Evolutionary conservation across 257 asterid genomes (phyloP), one percentile per base, ranked within the genome.

Genomic region (Cynanchum wilfordii): DNA sequence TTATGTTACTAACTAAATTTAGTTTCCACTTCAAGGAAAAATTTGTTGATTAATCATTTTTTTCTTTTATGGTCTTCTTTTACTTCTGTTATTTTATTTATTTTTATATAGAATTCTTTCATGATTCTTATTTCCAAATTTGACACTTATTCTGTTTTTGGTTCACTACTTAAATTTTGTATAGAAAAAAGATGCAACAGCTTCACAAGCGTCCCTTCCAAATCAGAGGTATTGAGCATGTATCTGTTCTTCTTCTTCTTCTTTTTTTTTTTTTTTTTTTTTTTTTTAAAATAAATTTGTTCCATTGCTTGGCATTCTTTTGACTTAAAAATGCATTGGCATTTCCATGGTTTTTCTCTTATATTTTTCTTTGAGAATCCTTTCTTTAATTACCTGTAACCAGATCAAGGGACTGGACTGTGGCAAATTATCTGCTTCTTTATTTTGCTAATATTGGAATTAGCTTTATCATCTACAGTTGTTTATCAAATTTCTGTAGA

Each of bases 151-250:
- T 67, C 67, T 30, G 51, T 68, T 75, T 49, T 20, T 70, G 74
- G n/a, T n/a, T 77, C 57, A 68, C 74, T 45, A 29, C 74, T 27
- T 49, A 42, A 65, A 29, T 15, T 40, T 78, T 76, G 7, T 82
- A 79, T 91, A 93, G 98, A 91, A 88, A 81, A 86, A 83, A 67
- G 88, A 77, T 27, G 84, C 73, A 51, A 75, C 87, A n/a, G 68
- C 81, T 40, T 79, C 83, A 68, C 84, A 69, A 67, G 80, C 77
- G 60, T 75, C 85, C 55, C 74, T 75, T 72, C 80, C 78, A 20
- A 84, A 77, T 36, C 86, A 72, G 71, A 87, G 97, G 98, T 90
- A 85, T 64, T 33, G 25, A 15, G 7, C 49, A 36, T 33, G 29
- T 7, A 36, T 64, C 50, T 36, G 10, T 36, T 36, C 25, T 17